Evolutionary conservation across 2,329 filamentous ascomycete species (phyloP).

Genomic region (Phialophora macrospora): DNA sequence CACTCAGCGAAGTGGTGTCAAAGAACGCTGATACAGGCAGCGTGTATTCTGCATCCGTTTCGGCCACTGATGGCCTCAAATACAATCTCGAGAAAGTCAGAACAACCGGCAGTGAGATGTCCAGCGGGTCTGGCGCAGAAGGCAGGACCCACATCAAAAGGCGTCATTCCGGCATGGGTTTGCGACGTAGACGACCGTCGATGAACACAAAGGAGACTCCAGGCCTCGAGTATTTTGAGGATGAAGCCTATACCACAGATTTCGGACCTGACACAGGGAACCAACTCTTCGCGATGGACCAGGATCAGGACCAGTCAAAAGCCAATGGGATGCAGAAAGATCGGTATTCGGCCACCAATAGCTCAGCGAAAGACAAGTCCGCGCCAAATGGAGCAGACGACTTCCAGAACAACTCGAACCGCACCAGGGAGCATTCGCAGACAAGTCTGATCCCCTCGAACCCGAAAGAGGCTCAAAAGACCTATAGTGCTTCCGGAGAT

Average conservation of each 20-base stretch:
- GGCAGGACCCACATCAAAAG: constrained; percentile 49
- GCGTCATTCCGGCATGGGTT: constrained; percentile 84
- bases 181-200: constrained; percentile 76
- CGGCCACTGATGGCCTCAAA: constrained; percentile 35
- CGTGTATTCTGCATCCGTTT: constrained; percentile 34
- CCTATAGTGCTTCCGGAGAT: constrained; percentile 59
- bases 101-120: constrained; percentile 39
- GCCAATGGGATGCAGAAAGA: not conserved
- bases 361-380: not conserved
- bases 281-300: constrained; percentile 71
- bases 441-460: constrained; percentile 61
- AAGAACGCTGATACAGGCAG: constrained; percentile 13
- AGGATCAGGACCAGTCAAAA: constrained; percentile 44
- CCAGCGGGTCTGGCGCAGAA: constrained; percentile 28
- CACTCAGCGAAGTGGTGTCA: constrained; percentile 4
- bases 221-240: constrained; percentile 88
- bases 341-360: constrained; percentile 1
- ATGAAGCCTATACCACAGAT: constrained; percentile 83
- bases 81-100: constrained; percentile 45
- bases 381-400: not conserved
- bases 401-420: not conserved
- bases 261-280: constrained; percentile 76
- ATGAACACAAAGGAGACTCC: constrained; percentile 66
- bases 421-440: constrained; percentile 11
- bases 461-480: constrained; percentile 68